Evolutionary conservation across 257 asterid species (phyloP), one percentile per base, ranked within the genome.

Genomic region (Capsicum pubescens): DNA sequence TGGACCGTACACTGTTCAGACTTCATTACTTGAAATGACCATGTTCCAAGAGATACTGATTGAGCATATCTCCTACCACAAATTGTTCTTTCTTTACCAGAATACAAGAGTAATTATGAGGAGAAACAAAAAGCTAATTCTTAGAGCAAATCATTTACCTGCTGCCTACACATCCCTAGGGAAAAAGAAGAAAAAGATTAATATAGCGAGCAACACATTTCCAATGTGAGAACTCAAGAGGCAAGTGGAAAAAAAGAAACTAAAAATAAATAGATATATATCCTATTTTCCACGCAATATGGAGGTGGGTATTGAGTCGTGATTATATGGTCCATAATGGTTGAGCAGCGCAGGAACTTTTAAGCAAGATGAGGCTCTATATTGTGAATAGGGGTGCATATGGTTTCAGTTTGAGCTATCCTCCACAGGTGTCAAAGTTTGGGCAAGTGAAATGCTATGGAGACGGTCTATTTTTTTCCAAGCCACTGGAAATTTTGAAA

Each of bases 331-430:
- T 46, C n/a, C 58, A 72, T 54, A 44, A 71, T 48, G 79, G 58
- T 36, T 3, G 80, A 44, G 60, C 50, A 48, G 21, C 11, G 19
- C 60, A 46, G n/a, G 21, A 74, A 50, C 60, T 19, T 74, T 74
- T 50, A 74, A 74, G 80, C 80, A 74, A 71, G 79, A 71, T 12
- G 21, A 74, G 19, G 80, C 80, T 74, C 80, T 74, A 74, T 14
- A 12, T 6, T n/a, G 80, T 74, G 60, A 21, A 74, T 74, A 50
- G 10, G 58, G 80, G 80, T 74, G 59, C 80, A 46, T n/a, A 50
- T n/a, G 80, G 60, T 11, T 48, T 72, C 80, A 72, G 12, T 74
- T 50, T 74, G 44, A 48, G 80, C 12, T 6, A 48, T 74, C 39
- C 4, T 11, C 60, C 39, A n/a, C 19, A n/a, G 58, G n/a, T 74